Base-by-base conservation (phyloP, 139 green algal genomes). In the Coelastrella sp. region DNA sequence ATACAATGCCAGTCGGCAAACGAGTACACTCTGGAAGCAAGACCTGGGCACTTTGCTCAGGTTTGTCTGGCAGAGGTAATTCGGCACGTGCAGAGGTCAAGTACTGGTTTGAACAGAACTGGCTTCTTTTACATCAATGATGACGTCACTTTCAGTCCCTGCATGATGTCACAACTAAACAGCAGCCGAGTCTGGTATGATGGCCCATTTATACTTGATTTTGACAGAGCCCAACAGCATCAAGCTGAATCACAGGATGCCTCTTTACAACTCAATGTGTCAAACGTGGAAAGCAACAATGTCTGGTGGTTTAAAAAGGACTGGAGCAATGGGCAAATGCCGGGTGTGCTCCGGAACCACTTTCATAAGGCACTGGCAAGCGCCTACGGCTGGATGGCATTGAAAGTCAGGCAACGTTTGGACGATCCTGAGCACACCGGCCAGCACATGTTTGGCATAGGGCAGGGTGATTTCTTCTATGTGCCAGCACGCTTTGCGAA, bases 91-190 rank as follows among this genome's bases (percentile, higher is more conserved):
- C n/a, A 82, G 19, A 60, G 25, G 9, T 82, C 15, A 25, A 56
- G 25, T 7, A 22, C 75, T 61, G 24, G 24, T 12, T 49, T 57
- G 24, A 49, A n/a, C n/a, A 82, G 25, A 60, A 49, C 75, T 60
- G 75, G 75, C 25, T 60, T 82, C 25, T 60, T 82, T 24, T 82
- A 82, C 24, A 56, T 80, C 24, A 80, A 80, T 80, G 74, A 80
- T 80, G 74, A 80, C 22, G 74, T 80, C 22, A 35, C 22, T 7
- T 80, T 80, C 74, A 80, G 74, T n/a, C 74, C 74, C 7, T 57
- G 74, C 20, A 80, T 80, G 74, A 14, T 80, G 22, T 60, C 74
- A 58, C 20, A 14, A 15, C 12, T 58, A 7, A 57, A 80, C 24
- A 80, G 74, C 74, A 68, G 61, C 61, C 61, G 61, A 10, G 14